These are phyloP conservation scores for Penstemon davidsonii DNA, from an alignment of 257 asterid genomes.

Conservation along the genomic window DNA sequence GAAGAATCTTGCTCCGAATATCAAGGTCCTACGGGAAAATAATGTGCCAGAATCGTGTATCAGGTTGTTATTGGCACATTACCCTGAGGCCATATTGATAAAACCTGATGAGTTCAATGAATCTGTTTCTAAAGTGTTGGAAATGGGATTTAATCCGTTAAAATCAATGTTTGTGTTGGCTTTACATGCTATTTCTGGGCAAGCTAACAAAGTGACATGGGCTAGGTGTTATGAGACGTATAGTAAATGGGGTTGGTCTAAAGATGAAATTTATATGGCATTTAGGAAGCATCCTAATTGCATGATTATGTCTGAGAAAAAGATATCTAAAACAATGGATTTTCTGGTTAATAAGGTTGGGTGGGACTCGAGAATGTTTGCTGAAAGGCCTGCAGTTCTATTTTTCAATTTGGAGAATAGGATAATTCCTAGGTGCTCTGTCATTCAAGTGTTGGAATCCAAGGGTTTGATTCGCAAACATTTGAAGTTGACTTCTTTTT, in stretches of 20 bases:
- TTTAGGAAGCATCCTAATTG: constrained; percentile 13
- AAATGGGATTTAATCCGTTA: constrained; percentile 26
- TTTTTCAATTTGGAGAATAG: constrained; percentile 27
- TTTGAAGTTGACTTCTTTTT: neutral
- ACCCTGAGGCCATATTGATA: neutral
- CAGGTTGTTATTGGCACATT: neutral
- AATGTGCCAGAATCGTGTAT: constrained; percentile 14
- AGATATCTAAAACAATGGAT: constrained; percentile 5
- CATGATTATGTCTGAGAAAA: constrained; percentile 23
- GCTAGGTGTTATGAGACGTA: constrained; percentile 16
- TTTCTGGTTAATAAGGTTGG: constrained; percentile 27
- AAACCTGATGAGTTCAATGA: neutral
- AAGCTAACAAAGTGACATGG: constrained; percentile 1
- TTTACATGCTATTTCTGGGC: constrained; percentile 16
- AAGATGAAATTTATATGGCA: constrained; percentile 20
- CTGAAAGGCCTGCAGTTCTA: neutral
- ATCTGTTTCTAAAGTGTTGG: constrained; percentile 5
- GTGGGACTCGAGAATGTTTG: constrained; percentile 9
- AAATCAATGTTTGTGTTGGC: constrained; percentile 20
- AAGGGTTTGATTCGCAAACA: constrained; percentile 17
- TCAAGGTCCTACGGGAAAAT: constrained; percentile 8
- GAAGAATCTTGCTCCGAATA: constrained; percentile 17
- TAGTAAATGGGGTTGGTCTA: constrained; percentile 29
- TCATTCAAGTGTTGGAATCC: constrained; percentile 6
- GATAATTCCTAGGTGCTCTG: constrained; percentile 28